These are phyloP conservation scores for Cytospora chrysosperma DNA, from an alignment of 2,329 filamentous ascomycete species.

Conservation along the genomic window DNA sequence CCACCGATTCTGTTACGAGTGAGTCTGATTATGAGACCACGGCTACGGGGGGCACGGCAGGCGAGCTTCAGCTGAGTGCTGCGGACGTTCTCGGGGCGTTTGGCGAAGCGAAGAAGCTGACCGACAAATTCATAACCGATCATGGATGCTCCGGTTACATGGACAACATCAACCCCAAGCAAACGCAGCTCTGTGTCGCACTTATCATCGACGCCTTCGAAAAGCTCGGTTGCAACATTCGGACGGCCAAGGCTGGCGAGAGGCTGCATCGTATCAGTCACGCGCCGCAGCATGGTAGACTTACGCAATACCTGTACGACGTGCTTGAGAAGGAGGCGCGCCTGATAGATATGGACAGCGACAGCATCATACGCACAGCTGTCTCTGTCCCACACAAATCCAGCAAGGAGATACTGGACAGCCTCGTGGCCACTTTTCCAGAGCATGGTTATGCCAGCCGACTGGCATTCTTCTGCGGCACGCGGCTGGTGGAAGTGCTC, in stretches of 20 bases:
- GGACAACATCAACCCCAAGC: neutral
- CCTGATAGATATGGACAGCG: slow-evolving; percentile 30
- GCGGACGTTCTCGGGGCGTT: neutral
- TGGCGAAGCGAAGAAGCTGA: neutral
- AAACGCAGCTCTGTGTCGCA: slow-evolving; percentile 26
- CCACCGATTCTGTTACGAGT: no score
- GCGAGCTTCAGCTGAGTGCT: no score
- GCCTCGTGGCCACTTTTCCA: slow-evolving; percentile 31
- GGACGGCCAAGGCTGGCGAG: slow-evolving; percentile 29
- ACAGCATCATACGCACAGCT: slow-evolving; percentile 31
- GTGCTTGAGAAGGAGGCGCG: slow-evolving; percentile 34
- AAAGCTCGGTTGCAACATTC: slow-evolving; percentile 31
- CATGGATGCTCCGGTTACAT: slow-evolving; percentile 19
- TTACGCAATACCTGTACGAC: slow-evolving; percentile 35
- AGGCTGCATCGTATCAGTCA: slow-evolving; percentile 29
- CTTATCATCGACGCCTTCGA: slow-evolving; percentile 38
- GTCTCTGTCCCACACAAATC: slow-evolving; percentile 27
- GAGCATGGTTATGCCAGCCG: slow-evolving; percentile 31
- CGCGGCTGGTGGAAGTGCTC: slow-evolving; percentile 22
- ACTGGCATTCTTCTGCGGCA: slow-evolving; percentile 23
- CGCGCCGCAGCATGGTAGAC: slow-evolving; percentile 30
- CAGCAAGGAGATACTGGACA: slow-evolving; percentile 30
- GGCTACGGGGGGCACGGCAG: no score
- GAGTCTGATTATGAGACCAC: no score
- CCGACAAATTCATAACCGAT: neutral